Evolutionary conservation across 352 stramenopile genomes (phyloP).

Genomic region (Phytopythium vexans): DNA sequence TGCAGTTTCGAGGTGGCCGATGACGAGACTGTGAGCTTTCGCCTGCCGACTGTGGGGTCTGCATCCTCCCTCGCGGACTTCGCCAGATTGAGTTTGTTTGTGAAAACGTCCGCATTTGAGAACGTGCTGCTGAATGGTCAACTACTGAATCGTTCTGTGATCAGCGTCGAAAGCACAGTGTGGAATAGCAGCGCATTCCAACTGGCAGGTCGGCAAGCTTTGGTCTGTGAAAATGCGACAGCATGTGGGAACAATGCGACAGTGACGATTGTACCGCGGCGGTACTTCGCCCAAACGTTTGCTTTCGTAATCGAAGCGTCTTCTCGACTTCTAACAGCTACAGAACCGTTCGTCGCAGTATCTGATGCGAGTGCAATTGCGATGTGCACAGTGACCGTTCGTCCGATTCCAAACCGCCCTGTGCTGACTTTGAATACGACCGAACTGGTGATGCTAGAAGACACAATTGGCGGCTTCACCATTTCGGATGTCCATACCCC

Average conservation of each 20-base stretch:
- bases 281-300: conserved; percentile 38
- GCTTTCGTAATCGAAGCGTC: conserved; percentile 26
- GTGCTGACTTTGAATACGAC: conserved; percentile 25
- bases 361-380: conserved; percentile 22
- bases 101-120: conserved; percentile 6
- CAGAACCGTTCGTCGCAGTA: conserved; percentile 14
- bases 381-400: conserved; percentile 29
- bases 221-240: conserved; percentile 5
- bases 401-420: conserved; percentile 33
- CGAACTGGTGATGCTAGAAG: conserved; percentile 24
- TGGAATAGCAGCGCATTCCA: too few species aligned
- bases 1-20: conserved; percentile 31
- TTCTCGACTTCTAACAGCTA: conserved; percentile 13
- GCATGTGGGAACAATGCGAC: conserved; percentile 14
- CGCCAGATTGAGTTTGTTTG: conserved; percentile 8
- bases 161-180: too few species aligned
- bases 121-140: too few species aligned
- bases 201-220: too few species aligned
- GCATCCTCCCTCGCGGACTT: conserved; percentile 23
- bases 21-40: conserved; percentile 39
- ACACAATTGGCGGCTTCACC: conserved; percentile 23
- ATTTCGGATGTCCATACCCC: conserved; percentile 36
- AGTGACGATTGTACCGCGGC: conserved; percentile 28
- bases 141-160: too few species aligned
- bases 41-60: conserved; percentile 24